Base-by-base conservation (phyloP, 495 filamentous ascomycete species). In the Penicillium nucicola region DNA sequence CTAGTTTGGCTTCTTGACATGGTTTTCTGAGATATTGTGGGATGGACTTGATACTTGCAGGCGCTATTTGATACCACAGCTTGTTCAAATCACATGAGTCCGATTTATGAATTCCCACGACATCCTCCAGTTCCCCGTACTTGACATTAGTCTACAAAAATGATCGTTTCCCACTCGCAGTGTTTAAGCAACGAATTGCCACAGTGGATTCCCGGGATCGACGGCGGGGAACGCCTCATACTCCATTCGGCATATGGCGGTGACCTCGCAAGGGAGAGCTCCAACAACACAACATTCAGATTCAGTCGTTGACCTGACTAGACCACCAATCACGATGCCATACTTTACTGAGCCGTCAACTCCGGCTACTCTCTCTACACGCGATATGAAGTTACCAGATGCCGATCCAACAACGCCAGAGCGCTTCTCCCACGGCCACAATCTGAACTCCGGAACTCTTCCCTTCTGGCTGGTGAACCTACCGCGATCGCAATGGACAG, bases 381-480 rank as follows among this genome's bases (percentile, higher is more conserved):
- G 59, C 37, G 59, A 65, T 38, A 56, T 62, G 41, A 64, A 61
- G 50, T 35, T 56, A 15, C 49, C 57, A 15, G 53, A 62, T 10
- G 44, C 62, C 19, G 52, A 58, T 49, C 34, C 51, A 17, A 36
- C 40, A 4, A 25, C 54, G 15, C 50, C 55, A 9, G 48, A 50
- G 5, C 47, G 39, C 13, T 57, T 55, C 32, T 13, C 55, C 12
- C 36, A 53, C 12, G 41, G 48, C 1, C 46, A 42, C 17, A 38
- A 23, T 15, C 20, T 54, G 20, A 31, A 42, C 9, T 12, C 48
- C n/a, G 46, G 64, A 33, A 47, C 48, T 20, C 60, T 85, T 14
- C 86, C 87, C 1, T 95, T 85, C 73, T 95, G 88, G 89, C 81
- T 88, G 35, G 76, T 89, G 55, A 95, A 96, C 64, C 67, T 93